Conservation (phyloP, 805 yeast species). For the Candida ulmi region DNA sequence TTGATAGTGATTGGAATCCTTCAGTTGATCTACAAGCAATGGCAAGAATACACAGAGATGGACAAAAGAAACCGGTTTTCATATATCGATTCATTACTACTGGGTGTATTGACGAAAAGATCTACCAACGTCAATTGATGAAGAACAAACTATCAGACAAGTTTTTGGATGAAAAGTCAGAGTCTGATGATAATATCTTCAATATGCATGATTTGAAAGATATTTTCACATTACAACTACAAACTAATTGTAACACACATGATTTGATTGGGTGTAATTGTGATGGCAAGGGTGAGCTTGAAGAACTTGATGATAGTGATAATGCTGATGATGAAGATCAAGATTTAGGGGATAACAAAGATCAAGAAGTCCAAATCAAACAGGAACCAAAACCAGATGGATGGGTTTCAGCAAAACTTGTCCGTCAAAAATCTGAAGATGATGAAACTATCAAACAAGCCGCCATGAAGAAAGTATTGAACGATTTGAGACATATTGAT, state of each 20-base stretch:
- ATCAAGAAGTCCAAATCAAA: not conserved
- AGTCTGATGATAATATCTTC: conserved; percentile 60
- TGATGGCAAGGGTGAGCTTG: conserved; percentile 44
- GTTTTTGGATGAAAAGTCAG: conserved; percentile 43
- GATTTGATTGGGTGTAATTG: conserved; percentile 67
- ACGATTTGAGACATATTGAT: conserved; percentile 58
- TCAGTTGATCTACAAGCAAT: conserved; percentile 88
- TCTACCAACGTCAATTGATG: conserved; percentile 84
- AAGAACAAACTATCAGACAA: conserved; percentile 74
- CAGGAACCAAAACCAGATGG: conserved; percentile 1
- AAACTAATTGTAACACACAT: conserved; percentile 65
- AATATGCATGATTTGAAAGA: conserved; percentile 64
- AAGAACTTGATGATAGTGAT: conserved; percentile 20
- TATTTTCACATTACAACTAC: conserved; percentile 54
- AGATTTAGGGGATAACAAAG: not conserved
- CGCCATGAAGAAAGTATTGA: conserved; percentile 52
- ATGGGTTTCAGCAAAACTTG: conserved; percentile 20
- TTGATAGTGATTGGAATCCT: conserved; percentile 98
- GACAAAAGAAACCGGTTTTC: conserved; percentile 72
- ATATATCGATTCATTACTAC: conserved; percentile 81
- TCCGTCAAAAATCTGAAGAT: conserved; percentile 14
- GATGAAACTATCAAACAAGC: conserved; percentile 27
- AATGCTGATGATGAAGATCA: conserved; percentile 11
- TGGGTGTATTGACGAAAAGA: conserved; percentile 92
- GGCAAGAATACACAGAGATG: conserved; percentile 94